phyloP scores from a whole-genome alignment of 495 filamentous ascomycete genomes.

The Pyrenula aspistea region DNA sequence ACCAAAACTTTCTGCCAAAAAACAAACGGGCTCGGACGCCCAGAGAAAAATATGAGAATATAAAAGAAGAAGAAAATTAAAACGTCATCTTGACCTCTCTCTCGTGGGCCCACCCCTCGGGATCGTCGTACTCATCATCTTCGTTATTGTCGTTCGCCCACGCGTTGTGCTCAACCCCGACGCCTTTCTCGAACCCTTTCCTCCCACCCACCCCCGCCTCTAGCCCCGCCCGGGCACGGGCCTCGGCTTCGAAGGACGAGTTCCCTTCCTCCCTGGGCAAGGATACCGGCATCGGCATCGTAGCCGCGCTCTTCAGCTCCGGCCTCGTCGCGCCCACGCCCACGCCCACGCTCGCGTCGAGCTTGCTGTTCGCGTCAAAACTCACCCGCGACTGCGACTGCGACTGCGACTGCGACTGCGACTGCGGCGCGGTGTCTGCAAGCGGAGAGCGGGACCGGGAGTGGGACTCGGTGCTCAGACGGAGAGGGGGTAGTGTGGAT shows the following conservation, averaged over 20 bases:
- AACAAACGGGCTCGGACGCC: too few species aligned
- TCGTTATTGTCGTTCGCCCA: slow-evolving; percentile 69
- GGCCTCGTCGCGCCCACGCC: too few species aligned
- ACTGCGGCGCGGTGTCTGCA: neutral
- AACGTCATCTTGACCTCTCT: slow-evolving; percentile 47
- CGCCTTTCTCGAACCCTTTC: slow-evolving; percentile 12
- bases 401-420: slow-evolving; percentile 10
- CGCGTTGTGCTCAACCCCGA: slow-evolving; percentile 50
- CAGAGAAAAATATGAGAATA: too few species aligned
- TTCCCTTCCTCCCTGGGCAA: too few species aligned
- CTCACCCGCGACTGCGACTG: slow-evolving; percentile 2
- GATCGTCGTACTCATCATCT: slow-evolving; percentile 57
- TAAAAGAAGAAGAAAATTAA: too few species aligned
- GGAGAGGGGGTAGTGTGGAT: neutral
- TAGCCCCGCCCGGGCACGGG: too few species aligned
- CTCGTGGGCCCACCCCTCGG: slow-evolving; percentile 33
- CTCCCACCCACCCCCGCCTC: slow-evolving; percentile 9
- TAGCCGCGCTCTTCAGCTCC: slow-evolving; percentile 27
- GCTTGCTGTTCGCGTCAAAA: slow-evolving; percentile 5
- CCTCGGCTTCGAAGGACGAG: neutral
- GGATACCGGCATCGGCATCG: slow-evolving; percentile 14
- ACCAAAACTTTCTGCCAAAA: too few species aligned
- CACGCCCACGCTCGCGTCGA: too few species aligned
- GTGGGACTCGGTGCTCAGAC: neutral
- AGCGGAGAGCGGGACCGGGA: neutral